Conservation (phyloP, 2,329 filamentous ascomycete genomes). For the Penicillium sumatraense region DNA sequence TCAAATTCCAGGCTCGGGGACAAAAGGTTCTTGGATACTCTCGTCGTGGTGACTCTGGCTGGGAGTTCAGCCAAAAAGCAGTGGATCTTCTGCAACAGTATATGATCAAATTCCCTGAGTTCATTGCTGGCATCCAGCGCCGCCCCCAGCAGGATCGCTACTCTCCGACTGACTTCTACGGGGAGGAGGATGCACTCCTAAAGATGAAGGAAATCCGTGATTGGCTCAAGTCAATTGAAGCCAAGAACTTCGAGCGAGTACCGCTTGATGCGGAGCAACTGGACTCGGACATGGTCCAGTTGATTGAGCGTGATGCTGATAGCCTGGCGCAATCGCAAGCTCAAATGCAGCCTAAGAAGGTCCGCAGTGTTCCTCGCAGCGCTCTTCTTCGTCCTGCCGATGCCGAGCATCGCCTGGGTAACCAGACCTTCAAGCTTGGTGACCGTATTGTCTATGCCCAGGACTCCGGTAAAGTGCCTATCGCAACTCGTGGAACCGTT, state of each 20-base stretch:
- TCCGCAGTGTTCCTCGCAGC: constrained; percentile 81
- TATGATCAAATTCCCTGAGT: constrained; percentile 93
- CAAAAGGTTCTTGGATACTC: constrained; percentile 96
- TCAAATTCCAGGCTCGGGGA: constrained; percentile 96
- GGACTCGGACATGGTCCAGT: constrained; percentile 84
- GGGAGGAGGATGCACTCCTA: constrained; percentile 69
- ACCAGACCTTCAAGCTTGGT: constrained; percentile 81
- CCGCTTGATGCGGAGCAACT: constrained; percentile 95
- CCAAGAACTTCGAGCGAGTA: constrained; percentile 92
- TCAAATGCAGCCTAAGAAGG: constrained; percentile 66
- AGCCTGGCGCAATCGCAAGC: constrained; percentile 58
- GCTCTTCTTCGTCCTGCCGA: constrained; percentile 92
- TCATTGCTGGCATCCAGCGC: constrained; percentile 84
- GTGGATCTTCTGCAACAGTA: constrained; percentile 81
- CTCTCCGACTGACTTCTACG: constrained; percentile 84
- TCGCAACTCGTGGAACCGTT: constrained; percentile 90
- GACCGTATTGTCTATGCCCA: constrained; percentile 93
- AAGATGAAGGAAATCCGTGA: constrained; percentile 92
- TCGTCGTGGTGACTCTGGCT: constrained; percentile 80
- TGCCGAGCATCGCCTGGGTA: constrained; percentile 87
- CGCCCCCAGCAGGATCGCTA: constrained; percentile 87
- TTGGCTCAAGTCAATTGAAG: constrained; percentile 91
- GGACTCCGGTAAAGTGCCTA: constrained; percentile 91
- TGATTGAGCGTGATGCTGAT: constrained; percentile 78
- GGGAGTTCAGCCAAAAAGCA: constrained; percentile 92